Evolutionary conservation across 2,329 filamentous ascomycete genomes (phyloP).

Genomic region (Endoconidiophora polonica): DNA sequence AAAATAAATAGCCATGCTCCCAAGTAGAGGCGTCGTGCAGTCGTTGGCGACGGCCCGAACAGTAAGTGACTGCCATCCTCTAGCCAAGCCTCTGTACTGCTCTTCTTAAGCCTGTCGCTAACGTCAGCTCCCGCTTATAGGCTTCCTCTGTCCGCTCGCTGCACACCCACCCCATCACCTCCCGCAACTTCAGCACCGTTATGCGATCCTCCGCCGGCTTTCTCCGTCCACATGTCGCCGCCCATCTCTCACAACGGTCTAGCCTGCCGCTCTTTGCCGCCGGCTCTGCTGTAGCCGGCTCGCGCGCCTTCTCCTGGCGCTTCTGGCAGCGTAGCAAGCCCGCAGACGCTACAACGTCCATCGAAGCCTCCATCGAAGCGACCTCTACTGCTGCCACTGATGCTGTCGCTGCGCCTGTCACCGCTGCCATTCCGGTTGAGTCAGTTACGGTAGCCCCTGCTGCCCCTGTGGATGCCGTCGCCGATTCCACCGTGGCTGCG

Average conservation of each 20-base stretch:
- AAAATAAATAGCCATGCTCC: conserved; percentile 24
- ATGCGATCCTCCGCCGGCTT: conserved; percentile 1
- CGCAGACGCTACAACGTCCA: conserved; percentile 2
- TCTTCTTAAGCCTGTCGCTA: background rate
- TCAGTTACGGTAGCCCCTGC: conserved; percentile 9
- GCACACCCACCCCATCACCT: conserved; percentile 1
- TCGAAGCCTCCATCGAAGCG: conserved; percentile 14
- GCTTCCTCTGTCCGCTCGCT: conserved; percentile 1
- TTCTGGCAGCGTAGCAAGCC: conserved; percentile 12
- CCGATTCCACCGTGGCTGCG: conserved; percentile 15
- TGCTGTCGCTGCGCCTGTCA: conserved; percentile 10
- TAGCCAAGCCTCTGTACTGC: background rate
- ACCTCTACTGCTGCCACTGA: conserved; percentile 13
- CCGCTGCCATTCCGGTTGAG: conserved; percentile 11
- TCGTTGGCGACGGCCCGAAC: conserved; percentile 23
- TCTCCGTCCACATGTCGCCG: conserved; percentile 7
- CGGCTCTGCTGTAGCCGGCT: conserved; percentile 11
- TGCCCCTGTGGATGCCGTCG: conserved; percentile 12
- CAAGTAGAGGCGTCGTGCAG: conserved; percentile 28
- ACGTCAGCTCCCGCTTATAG: background rate
- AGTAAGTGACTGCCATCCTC: conserved; percentile 16
- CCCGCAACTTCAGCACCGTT: conserved; percentile 8
- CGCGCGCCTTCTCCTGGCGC: conserved; percentile 12
- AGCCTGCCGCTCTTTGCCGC: conserved; percentile 3
- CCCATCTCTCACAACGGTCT: background rate